Base-by-base conservation (phyloP, 192 early-diverging fungal genomes). In the Mortierella antarctica region DNA sequence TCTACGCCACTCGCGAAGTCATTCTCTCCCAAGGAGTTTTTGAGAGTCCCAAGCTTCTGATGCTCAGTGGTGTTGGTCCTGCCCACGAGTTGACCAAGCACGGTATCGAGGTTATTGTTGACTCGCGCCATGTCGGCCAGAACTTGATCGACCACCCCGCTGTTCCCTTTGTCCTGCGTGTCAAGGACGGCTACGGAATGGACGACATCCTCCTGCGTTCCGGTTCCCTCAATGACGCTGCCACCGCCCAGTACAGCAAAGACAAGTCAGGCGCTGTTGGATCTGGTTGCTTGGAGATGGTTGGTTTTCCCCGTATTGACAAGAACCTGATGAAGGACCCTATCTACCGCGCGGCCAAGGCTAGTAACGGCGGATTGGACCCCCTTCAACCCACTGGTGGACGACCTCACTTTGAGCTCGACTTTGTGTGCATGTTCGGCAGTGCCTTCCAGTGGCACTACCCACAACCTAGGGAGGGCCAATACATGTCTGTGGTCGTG, bases 11-110 rank as follows among this genome's bases (percentile, higher is more conserved):
- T 58, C 73, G 73, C 51, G 73, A 74, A 50, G 73, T 74, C 41
- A 74, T 74, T 57, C 58, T 74, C 50, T 74, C 73, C 40, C 65
- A 59, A 18, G 73, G 73, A 67, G 75, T 65, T 52, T 68, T 82
- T 57, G 65, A 62, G 41, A 65, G 53, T 39, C 80, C 80, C 39
- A 70, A 73, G 48, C 23, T 82, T n/a, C 67, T 82, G 66, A 66
- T 67, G 66, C 71, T 82, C 54, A 57, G 56, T 44, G 77, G 77
- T 44, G 61, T 80, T 17, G 77, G 77, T 42, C 71, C 64, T 21
- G 59, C 58, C 49, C 13, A 17, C 58, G 65, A 75, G 42, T 64
- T 75, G 59, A 31, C 41, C 48, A 69, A 67, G 73, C 73, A 74
- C 60, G 73, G 73, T 62, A 67, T 75, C 57, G 65, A 66, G 5